Base-by-base conservation (phyloP, 2,329 filamentous ascomycete genomes). In the Chaetomium olivaceum region DNA sequence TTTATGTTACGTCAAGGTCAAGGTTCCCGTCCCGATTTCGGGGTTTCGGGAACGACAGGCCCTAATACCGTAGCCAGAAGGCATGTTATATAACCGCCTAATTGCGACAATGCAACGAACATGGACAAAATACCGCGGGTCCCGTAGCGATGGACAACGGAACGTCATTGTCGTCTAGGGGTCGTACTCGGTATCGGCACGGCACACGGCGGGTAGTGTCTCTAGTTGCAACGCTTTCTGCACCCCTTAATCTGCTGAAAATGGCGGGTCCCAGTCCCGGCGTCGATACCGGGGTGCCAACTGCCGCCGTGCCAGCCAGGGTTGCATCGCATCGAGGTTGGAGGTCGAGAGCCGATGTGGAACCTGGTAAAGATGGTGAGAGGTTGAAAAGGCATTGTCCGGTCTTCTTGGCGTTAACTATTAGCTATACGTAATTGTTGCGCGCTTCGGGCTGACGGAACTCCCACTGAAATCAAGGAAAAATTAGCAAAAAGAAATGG, bases 161-260 rank as follows among this genome's bases (percentile, higher is more conserved):
- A 8, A 27, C 23, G 25, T 19, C 25, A 27, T 19, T 23, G 14
- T 27, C 25, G 23, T 54, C 25, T 19, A 54, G 25, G 36, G 19
- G 33, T 55, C 4, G 31, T 54, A 12, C 23, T 54, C 59, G 50
- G 59, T 46, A 58, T 58, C 27, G 43, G 43, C 36, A 59, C 33
- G 50, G 56, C 56, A n/a, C n/a, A 29, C 39, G 9, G 54, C 52
- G 50, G 55, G 25, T 11, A 21, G 9, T 27, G 61, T 55, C 48
- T 48, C 16, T 59, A 51, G 51, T 29, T 64, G 63, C 63, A 64
- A 64, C 63, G 27, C 52, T 52, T 50, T 23, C 50, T 58, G 43
- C 36, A 56, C 63, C 63, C 63, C 58, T 65, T 65, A 61, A 65
- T 65, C 21, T 31, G 19, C 19, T 27, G 43, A 61, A 61, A 43